Conservation (phyloP, 176 grass and related monocot genomes). For the Triticum timopheevii region DNA sequence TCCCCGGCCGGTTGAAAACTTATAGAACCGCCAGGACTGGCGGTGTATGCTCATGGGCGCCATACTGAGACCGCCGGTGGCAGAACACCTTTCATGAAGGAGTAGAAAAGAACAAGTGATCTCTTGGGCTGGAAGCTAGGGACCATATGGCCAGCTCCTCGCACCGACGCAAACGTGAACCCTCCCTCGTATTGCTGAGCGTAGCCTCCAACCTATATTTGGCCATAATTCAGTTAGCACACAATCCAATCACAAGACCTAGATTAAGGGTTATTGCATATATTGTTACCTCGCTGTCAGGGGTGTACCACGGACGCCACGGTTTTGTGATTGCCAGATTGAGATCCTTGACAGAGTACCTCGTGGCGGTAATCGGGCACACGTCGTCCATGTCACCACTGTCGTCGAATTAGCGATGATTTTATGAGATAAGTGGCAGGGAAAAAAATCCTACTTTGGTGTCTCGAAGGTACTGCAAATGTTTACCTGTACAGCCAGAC, state of each 20-base stretch:
- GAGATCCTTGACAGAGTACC: slow-evolving; percentile 46
- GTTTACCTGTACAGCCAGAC: slow-evolving; percentile 47
- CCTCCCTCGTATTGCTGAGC: slow-evolving; percentile 49
- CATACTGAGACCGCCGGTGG: neutral
- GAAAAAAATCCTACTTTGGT: too few relatives aligned
- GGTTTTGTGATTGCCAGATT: slow-evolving; percentile 27
- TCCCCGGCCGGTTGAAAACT: neutral
- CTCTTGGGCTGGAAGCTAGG: slow-evolving; percentile 52
- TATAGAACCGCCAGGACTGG: neutral
- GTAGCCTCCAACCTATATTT: slow-evolving; percentile 48
- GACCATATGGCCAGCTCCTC: slow-evolving; percentile 52
- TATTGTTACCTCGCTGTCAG: slow-evolving; percentile 33
- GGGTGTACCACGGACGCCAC: slow-evolving; percentile 57
- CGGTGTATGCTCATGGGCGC: neutral
- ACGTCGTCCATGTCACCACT: slow-evolving; percentile 53
- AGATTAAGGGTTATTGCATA: neutral
- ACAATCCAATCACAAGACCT: too few relatives aligned
- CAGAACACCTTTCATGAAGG: slow-evolving; percentile 26
- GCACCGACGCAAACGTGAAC: slow-evolving; percentile 33
- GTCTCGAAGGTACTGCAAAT: too few relatives aligned
- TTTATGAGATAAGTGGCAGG: neutral
- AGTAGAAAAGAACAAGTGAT: slow-evolving; percentile 40
- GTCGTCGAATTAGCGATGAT: neutral
- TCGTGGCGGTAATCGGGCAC: slow-evolving; percentile 49
- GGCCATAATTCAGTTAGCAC: neutral